Percentiles rank a stretch among this genome's conserved stretches.
These are phyloP conservation scores for Tulasnella sp. DNA, from an alignment of 768 basidiomycete genomes.

Conservation along the genomic window DNA sequence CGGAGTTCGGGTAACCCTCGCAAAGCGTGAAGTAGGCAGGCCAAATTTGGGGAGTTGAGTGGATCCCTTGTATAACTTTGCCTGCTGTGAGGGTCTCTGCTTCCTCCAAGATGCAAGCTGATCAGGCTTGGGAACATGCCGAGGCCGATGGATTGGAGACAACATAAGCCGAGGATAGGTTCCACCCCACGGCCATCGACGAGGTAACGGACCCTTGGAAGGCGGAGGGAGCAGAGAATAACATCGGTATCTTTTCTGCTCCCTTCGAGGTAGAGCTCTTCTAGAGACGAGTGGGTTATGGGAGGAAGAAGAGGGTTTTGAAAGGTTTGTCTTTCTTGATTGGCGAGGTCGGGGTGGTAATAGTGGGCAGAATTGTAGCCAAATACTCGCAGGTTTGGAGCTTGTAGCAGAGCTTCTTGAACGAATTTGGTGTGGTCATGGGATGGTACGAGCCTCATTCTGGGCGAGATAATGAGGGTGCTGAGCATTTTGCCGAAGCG, in stretches of 20 bases:
- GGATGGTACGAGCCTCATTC: not conserved
- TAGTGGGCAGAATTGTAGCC: slow-evolving; percentile 27
- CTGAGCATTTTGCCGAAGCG: not conserved
- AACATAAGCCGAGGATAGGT: not conserved
- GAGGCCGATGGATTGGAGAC: not conserved
- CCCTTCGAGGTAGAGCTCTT: not conserved
- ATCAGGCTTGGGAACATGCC: not conserved
- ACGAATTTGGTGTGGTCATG: not conserved
- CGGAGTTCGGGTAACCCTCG: not conserved
- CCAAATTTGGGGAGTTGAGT: not conserved
- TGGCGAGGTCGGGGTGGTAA: slow-evolving; percentile 46
- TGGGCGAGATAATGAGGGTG: not conserved
- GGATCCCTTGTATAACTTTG: not conserved
- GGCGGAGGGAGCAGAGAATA: not conserved
- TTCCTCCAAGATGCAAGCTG: not conserved
- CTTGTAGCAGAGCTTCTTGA: not conserved
- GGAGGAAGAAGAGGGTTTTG: not conserved
- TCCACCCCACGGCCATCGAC: not conserved
- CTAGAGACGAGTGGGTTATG: not conserved
- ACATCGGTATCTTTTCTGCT: not conserved
- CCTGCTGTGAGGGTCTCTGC: not conserved
- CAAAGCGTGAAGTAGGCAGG: not conserved
- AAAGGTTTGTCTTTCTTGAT: not conserved
- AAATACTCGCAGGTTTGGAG: not conserved
- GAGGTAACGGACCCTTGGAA: not conserved